Evolutionary conservation across 805 yeast genomes (phyloP), one percentile per base, ranked within the genome.

Genomic region (Cyberlindnera amylophila): DNA sequence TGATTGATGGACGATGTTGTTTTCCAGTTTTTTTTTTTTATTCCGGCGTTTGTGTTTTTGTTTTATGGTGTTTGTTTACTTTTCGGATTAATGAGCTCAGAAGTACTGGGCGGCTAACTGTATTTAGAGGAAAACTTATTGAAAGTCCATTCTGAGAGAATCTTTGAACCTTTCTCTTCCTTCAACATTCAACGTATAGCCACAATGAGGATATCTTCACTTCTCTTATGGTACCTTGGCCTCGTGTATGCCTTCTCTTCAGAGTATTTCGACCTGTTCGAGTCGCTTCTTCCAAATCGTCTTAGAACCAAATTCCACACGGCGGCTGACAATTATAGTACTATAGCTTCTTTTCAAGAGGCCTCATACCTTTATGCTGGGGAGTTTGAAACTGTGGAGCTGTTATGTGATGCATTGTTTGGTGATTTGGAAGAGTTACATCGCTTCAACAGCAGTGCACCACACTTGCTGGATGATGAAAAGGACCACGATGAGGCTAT

Each of bases 381-480:
- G 5, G 31, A 36, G 19, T 49, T 35, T 27, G 14, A 14, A 4
- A 45, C 44, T 7, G 49, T 49, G 3, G 49, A 47, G 10, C 51
- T 42, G 32, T 28, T 51, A 28, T 43, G 42, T 3, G 16, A 17
- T 6, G 45, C 37, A 3, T 30, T 51, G 12, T 37, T 51, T 38
- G 53, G 44, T 5, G 53, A 51, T 34, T 32, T 47, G 17, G 38
- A 42, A 2, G 45, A 41, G 26, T 36, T 51, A 13, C 37, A 36
- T 13, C 15, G 9, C 23, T 51, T 46, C 23, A 33, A 51, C 32
- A 39, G 36, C 7, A 31, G 28, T 15, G 31, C 45, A 29, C 46
- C 49, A 9, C 45, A 40, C 32, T 24, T 27, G 14, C 23, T 28
- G 27, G 13, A 30, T 24, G 15, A 15, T 1, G 28, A 40, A n/a